These are phyloP conservation scores for Venturiaceae sp. DNA, from an alignment of 2,329 filamentous ascomycete genomes.

Conservation along the genomic window DNA sequence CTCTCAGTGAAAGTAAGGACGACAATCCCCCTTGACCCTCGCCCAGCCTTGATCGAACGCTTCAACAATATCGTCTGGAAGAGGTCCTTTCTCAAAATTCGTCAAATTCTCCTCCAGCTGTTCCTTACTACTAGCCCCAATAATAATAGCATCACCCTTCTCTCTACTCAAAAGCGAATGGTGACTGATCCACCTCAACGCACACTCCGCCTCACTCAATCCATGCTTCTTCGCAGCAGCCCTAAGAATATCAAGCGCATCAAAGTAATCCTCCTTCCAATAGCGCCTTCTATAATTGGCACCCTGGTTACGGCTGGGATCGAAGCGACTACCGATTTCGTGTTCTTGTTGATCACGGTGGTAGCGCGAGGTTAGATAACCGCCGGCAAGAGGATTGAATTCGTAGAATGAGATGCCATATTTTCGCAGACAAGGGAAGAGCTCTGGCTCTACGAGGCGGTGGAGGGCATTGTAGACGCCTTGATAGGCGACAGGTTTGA, in stretches of 20 bases:
- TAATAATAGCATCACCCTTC: slow-evolving; percentile 14
- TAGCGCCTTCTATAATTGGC: slow-evolving; percentile 27
- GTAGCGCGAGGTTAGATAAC: slow-evolving; percentile 34
- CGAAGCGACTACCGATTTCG: slow-evolving; percentile 28
- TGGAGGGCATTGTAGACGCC: slow-evolving; percentile 32
- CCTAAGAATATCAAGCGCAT: slow-evolving; percentile 31
- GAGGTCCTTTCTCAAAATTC: slow-evolving; percentile 38
- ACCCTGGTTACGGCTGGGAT: slow-evolving; percentile 29
- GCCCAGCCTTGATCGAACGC: slow-evolving; percentile 69
- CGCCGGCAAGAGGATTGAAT: slow-evolving; percentile 35
- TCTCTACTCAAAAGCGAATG: slow-evolving; percentile 27
- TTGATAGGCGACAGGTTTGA: slow-evolving; percentile 36
- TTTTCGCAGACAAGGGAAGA: slow-evolving; percentile 32
- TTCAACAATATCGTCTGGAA: slow-evolving; percentile 68
- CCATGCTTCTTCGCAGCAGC: slow-evolving; percentile 27
- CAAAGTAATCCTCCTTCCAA: slow-evolving; percentile 32
- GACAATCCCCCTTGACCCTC: neutral
- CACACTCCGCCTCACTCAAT: slow-evolving; percentile 32
- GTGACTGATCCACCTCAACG: slow-evolving; percentile 36
- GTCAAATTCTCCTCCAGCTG: slow-evolving; percentile 9
- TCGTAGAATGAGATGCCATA: slow-evolving; percentile 33
- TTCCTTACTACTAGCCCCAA: slow-evolving; percentile 8
- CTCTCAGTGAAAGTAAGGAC: neutral
- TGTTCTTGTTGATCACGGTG: slow-evolving; percentile 22
- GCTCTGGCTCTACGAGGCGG: slow-evolving; percentile 29